phyloP scores from a whole-genome alignment of 768 basidiomycete genomes.

The Lactarius evosmus region DNA sequence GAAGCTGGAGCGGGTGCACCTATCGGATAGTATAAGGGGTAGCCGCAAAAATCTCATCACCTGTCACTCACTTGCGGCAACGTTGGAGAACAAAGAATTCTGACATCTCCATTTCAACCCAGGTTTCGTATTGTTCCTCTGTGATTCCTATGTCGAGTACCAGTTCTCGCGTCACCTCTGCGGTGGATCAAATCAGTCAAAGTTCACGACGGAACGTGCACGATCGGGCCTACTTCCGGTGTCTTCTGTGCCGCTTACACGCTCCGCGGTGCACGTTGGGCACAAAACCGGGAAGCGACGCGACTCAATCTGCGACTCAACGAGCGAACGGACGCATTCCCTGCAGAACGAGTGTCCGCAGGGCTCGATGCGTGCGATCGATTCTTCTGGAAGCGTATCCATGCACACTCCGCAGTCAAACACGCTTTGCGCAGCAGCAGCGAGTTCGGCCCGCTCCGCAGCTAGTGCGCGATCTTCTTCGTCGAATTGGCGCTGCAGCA shows the following conservation, averaged over 20 bases:
- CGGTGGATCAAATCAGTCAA: background rate
- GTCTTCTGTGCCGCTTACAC: constrained; percentile 17
- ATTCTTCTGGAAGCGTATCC: constrained; percentile 45
- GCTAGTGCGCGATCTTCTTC: constrained; percentile 14
- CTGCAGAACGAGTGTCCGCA: constrained; percentile 57
- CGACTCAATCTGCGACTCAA: constrained; percentile 48
- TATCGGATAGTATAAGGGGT: constrained; percentile 1
- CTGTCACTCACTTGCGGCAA: constrained; percentile 47
- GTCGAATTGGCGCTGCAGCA: constrained; percentile 18
- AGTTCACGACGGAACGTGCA: no score
- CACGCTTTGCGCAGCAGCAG: constrained; percentile 10
- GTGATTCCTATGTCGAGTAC: constrained; percentile 46
- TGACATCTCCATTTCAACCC: constrained; percentile 48
- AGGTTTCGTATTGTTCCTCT: constrained; percentile 40
- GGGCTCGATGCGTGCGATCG: constrained; percentile 39
- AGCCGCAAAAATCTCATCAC: no score
- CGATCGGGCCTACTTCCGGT: constrained; percentile 35
- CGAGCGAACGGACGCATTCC: constrained; percentile 45
- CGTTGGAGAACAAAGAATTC: constrained; percentile 44
- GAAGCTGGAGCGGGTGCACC: constrained; percentile 27
- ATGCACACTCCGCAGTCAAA: constrained; percentile 58
- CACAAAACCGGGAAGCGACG: constrained; percentile 59
- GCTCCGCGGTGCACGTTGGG: constrained; percentile 48
- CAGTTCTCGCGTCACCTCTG: constrained; percentile 28
- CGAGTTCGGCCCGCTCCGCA: constrained; percentile 14